A percentile compares a stretch with the other conserved stretches of the same genome.
phyloP scores from a whole-genome alignment of 2,329 filamentous ascomycete genomes.

The Colletotrichum sojae region DNA sequence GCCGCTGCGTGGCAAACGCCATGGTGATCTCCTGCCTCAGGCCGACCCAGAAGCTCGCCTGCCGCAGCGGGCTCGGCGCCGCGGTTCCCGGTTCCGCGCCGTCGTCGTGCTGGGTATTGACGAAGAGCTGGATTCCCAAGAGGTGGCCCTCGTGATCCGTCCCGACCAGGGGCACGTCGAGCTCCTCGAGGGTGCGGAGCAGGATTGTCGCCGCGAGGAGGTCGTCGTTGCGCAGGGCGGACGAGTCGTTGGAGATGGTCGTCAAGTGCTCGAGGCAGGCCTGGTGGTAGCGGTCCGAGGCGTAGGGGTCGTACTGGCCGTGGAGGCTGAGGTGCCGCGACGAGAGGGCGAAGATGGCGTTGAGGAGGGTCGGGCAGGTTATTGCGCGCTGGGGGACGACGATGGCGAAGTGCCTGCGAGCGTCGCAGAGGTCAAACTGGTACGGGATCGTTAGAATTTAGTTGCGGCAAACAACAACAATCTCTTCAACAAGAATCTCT shows the following conservation, averaged over 20 bases:
- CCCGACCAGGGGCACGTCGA: conserved; percentile 54
- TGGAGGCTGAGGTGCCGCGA: conserved; percentile 63
- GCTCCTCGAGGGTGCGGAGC: conserved; percentile 69
- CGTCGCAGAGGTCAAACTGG: conserved; percentile 40
- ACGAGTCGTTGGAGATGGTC: conserved; percentile 58
- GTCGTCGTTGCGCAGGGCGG: conserved; percentile 61
- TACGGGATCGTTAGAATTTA: not conserved
- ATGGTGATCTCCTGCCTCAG: conserved; percentile 73
- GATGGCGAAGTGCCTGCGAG: conserved; percentile 60
- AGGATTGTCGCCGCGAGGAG: conserved; percentile 70
- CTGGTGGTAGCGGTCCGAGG: conserved; percentile 67
- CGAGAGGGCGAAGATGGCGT: conserved; percentile 68
- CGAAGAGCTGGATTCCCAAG: conserved; percentile 61
- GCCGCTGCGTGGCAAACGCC: conserved; percentile 63
- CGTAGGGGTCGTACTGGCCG: conserved; percentile 61
- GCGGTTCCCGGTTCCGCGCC: conserved; percentile 43
- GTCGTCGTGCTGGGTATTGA: conserved; percentile 54
- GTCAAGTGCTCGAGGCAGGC: conserved; percentile 57
- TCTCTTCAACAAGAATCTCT: no score
- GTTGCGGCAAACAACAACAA: no score
- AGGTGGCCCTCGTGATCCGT: conserved; percentile 62
- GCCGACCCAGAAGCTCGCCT: conserved; percentile 71
- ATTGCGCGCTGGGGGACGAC: conserved; percentile 66
- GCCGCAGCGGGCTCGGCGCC: conserved; percentile 60
- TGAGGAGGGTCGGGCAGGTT: conserved; percentile 64